These are phyloP conservation scores for Trichoderma orchidacearum DNA, from an alignment of 495 filamentous ascomycete species.

Conservation along the genomic window DNA sequence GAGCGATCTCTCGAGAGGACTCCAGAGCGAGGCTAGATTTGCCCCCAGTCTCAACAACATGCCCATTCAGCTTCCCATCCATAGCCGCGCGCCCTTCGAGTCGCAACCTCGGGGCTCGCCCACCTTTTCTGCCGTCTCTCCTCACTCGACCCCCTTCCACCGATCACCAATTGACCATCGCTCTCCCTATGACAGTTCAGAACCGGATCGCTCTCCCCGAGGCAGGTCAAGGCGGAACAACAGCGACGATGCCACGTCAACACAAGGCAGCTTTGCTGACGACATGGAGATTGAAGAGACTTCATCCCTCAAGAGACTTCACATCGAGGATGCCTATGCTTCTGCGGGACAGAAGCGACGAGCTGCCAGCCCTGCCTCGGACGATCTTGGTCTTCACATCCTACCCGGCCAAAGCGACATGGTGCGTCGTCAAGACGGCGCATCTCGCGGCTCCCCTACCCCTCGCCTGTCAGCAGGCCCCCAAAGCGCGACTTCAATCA, in stretches of 20 bases:
- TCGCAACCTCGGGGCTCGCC: constrained; percentile 16
- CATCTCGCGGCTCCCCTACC: constrained; percentile 42
- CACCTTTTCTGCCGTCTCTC: constrained; percentile 34
- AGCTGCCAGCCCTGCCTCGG: constrained; percentile 67
- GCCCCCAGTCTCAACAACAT: constrained; percentile 28
- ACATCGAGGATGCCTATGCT: constrained; percentile 38
- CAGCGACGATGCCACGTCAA: constrained; percentile 29
- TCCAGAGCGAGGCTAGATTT: constrained; percentile 31
- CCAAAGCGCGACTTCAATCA: constrained; percentile 3
- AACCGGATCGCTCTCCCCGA: constrained; percentile 40
- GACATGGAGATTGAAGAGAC: constrained; percentile 58
- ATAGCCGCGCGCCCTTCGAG: constrained; percentile 14
- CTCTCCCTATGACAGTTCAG: constrained; percentile 31
- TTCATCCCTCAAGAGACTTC: constrained; percentile 39
- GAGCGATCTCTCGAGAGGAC: constrained; percentile 29
- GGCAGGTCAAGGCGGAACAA: constrained; percentile 44
- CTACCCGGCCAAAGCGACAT: constrained; percentile 48
- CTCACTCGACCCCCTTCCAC: constrained; percentile 32
- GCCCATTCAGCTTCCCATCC: constrained; percentile 25
- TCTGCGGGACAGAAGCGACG: constrained; percentile 54
- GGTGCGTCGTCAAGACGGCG: constrained; percentile 50
- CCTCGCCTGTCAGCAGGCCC: constrained; percentile 13
- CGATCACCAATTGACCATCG: constrained; percentile 29
- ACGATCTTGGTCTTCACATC: constrained; percentile 48
- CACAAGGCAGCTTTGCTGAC: constrained; percentile 33